phyloP scores from a whole-genome alignment of 2,329 filamentous ascomycete species.

The Alternaria triticimaculans region DNA sequence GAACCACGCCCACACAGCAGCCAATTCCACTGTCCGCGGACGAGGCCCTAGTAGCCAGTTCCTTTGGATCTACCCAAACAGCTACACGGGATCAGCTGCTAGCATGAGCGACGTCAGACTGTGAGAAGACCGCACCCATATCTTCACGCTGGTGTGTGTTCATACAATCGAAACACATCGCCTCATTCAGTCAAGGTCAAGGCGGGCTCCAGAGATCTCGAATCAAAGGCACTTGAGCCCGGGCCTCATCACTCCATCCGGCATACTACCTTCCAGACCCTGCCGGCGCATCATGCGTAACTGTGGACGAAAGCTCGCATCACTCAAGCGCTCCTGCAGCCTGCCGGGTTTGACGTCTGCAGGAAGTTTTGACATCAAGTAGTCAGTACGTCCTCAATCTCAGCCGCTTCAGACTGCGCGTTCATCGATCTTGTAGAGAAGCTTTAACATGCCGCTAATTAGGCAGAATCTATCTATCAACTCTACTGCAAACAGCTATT shows the following conservation, averaged over 20 bases:
- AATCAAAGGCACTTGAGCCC: neutral
- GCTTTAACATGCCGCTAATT: neutral
- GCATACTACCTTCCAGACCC: neutral
- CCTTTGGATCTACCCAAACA: neutral
- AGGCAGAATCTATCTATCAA: neutral
- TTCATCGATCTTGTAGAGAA: neutral
- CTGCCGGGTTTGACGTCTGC: neutral
- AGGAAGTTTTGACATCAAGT: neutral
- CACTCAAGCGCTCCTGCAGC: neutral
- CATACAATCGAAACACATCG: neutral
- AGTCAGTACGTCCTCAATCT: neutral
- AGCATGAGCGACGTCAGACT: neutral
- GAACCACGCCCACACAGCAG: neutral
- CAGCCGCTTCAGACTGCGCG: neutral
- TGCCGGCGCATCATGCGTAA: neutral
- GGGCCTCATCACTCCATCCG: neutral
- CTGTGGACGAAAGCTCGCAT: neutral
- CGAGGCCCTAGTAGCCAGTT: neutral
- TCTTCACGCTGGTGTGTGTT: neutral
- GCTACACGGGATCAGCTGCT: neutral
- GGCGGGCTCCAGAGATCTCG: neutral
- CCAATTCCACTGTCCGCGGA: neutral
- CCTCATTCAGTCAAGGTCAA: neutral
- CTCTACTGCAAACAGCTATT: neutral
- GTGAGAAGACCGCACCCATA: neutral